Evolutionary conservation across 2,329 filamentous ascomycete species (phyloP).

Genomic region (Biscogniauxia sp.): DNA sequence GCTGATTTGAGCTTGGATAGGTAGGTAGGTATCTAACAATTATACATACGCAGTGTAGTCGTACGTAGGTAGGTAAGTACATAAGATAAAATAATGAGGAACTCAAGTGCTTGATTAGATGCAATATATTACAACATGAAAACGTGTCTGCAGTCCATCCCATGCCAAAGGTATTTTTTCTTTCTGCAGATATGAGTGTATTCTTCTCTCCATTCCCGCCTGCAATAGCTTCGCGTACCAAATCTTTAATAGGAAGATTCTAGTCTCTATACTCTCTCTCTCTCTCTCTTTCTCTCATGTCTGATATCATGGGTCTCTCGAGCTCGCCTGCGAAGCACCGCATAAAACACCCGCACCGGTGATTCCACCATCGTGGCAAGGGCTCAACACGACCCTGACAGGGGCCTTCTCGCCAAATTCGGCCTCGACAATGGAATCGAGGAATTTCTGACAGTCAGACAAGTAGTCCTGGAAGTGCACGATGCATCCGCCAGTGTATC

Average conservation of each 20-base stretch:
- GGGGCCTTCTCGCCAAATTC: slow-evolving; percentile 38
- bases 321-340: slow-evolving; percentile 40
- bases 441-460: slow-evolving; percentile 64
- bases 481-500: slow-evolving; percentile 78
- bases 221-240: background rate
- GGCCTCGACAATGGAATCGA: slow-evolving; percentile 52
- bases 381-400: slow-evolving; percentile 47
- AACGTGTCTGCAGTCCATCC: background rate
- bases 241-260: background rate
- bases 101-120: background rate
- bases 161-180: background rate
- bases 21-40: too few species aligned
- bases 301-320: slow-evolving; percentile 19
- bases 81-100: background rate
- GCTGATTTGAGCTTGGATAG: too few species aligned
- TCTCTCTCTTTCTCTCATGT: slow-evolving; percentile 9
- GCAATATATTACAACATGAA: background rate
- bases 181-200: background rate
- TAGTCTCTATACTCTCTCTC: slow-evolving; percentile 8
- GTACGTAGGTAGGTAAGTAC: too few species aligned
- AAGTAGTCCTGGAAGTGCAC: slow-evolving; percentile 76
- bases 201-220: background rate
- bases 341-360: slow-evolving; percentile 61
- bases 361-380: slow-evolving; percentile 62
- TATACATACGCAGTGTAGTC: too few species aligned